Conservation (phyloP, 768 basidiomycete genomes). For the Trichaptum fuscoviolaceum region DNA sequence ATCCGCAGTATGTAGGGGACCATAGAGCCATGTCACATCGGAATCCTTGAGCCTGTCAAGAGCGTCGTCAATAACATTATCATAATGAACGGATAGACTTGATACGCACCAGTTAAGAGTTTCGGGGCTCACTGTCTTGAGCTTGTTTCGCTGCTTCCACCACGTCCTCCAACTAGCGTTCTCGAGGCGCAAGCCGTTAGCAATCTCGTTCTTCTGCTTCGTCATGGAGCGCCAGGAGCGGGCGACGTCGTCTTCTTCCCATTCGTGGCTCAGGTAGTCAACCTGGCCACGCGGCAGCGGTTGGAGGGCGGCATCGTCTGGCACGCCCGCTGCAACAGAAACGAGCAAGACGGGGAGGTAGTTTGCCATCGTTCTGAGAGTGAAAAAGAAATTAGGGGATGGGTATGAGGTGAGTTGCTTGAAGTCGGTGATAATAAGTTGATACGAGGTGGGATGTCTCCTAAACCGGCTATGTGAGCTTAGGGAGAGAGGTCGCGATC, state of each 20-base stretch:
- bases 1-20: conserved; percentile 91
- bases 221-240: conserved; percentile 99
- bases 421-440: neutral
- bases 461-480: neutral
- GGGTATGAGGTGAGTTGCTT: neutral
- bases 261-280: conserved; percentile 97
- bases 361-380: conserved; percentile 42
- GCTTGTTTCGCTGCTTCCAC: conserved; percentile 98
- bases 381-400: neutral
- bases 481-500: neutral
- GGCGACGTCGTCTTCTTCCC: conserved; percentile 98
- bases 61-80: conserved; percentile 5
- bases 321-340: conserved; percentile 49
- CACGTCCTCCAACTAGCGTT: conserved; percentile 99
- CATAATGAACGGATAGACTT: conserved; percentile 7
- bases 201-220: conserved; percentile 95
- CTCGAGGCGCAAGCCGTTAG: conserved; percentile 91
- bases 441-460: neutral
- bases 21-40: conserved; percentile 99
- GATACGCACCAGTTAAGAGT: conserved; percentile 89
- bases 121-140: conserved; percentile 93
- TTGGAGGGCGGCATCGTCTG: conserved; percentile 78
- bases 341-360: conserved; percentile 68
- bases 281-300: conserved; percentile 89
- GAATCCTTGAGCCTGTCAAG: conserved; percentile 90